Evolutionary conservation across 73 alveolate species (phyloP).

Genomic region (Paraurostyla sp.): DNA sequence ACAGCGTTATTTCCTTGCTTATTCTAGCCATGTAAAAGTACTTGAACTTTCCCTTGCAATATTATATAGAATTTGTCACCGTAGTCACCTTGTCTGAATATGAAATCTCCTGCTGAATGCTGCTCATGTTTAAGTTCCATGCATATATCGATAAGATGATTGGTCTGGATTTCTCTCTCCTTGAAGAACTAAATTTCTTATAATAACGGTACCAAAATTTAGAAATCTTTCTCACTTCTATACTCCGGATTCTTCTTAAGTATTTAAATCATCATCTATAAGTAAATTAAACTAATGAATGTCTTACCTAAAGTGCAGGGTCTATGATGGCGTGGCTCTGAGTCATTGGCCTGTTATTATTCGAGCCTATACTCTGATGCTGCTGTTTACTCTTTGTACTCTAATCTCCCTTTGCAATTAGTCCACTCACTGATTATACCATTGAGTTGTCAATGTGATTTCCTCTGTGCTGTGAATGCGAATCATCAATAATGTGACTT

Average conservation of each 20-base stretch:
- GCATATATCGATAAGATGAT: conserved; percentile 44
- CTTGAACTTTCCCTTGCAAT: conserved; percentile 53
- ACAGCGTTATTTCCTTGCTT: not conserved
- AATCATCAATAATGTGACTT: no score
- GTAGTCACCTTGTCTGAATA: conserved; percentile 55
- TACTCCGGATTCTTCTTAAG: conserved; percentile 62
- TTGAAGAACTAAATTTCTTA: conserved; percentile 30
- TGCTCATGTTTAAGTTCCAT: conserved; percentile 6
- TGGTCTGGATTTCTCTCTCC: not conserved
- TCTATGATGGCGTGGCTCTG: no score
- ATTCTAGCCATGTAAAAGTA: not conserved
- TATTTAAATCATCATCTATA: conserved; percentile 41
- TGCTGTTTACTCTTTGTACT: no score
- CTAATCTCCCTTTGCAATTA: no score
- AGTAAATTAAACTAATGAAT: no score
- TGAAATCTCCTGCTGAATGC: conserved; percentile 21
- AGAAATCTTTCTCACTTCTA: conserved; percentile 29
- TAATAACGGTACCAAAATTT: conserved; percentile 6
- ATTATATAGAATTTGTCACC: conserved; percentile 65
- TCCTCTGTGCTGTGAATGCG: no score
- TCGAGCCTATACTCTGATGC: no score
- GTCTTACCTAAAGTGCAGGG: no score
- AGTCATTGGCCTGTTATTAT: no score
- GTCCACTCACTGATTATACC: no score
- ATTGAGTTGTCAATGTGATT: no score